A percentile compares a stretch with the other conserved stretches of the same genome.
Conservation (phyloP, 345 rosid species). For the Cardamine occulta region DNA sequence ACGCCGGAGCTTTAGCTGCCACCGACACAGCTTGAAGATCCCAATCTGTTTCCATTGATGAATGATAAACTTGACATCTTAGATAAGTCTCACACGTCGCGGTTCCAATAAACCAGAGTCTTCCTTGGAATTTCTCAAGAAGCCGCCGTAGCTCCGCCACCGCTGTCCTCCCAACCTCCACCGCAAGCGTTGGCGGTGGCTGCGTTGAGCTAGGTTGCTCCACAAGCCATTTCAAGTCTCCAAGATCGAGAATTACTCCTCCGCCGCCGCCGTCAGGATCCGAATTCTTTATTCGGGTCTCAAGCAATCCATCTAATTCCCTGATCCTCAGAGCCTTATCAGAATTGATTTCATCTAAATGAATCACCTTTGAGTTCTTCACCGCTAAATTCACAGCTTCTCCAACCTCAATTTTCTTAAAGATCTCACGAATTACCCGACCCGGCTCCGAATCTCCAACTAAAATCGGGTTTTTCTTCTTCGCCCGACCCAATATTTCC, state of each 20-base stretch:
- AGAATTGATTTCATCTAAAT: slow-evolving; percentile 59
- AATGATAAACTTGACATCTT: slow-evolving; percentile 94
- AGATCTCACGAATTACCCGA: slow-evolving; percentile 65
- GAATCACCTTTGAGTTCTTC: slow-evolving; percentile 63
- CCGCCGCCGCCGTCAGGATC: slow-evolving; percentile 42
- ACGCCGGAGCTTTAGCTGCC: slow-evolving; percentile 66
- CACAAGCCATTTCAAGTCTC: slow-evolving; percentile 95
- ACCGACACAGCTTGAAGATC: slow-evolving; percentile 96
- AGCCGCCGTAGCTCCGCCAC: slow-evolving; percentile 74
- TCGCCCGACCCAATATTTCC: slow-evolving; percentile 65
- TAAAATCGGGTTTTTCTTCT: slow-evolving; percentile 84
- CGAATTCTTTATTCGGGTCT: slow-evolving; percentile 50
- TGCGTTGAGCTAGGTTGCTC: slow-evolving; percentile 52
- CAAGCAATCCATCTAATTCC: slow-evolving; percentile 61
- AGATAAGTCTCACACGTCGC: slow-evolving; percentile 97
- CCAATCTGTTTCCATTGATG: slow-evolving; percentile 90
- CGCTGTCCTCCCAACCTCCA: slow-evolving; percentile 56
- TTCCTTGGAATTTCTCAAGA: slow-evolving; percentile 55
- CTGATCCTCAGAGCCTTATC: slow-evolving; percentile 58
- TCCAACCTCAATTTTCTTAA: slow-evolving; percentile 62
- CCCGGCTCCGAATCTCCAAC: slow-evolving; percentile 91
- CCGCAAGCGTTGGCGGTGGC: slow-evolving; percentile 21
- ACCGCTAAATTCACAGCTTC: slow-evolving; percentile 55
- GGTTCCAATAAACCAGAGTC: slow-evolving; percentile 84
- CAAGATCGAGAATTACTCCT: slow-evolving; percentile 78